These are phyloP conservation scores for Gnaphalium uliginosum DNA, from an alignment of 129 eudicot species.

Conservation along the genomic window DNA sequence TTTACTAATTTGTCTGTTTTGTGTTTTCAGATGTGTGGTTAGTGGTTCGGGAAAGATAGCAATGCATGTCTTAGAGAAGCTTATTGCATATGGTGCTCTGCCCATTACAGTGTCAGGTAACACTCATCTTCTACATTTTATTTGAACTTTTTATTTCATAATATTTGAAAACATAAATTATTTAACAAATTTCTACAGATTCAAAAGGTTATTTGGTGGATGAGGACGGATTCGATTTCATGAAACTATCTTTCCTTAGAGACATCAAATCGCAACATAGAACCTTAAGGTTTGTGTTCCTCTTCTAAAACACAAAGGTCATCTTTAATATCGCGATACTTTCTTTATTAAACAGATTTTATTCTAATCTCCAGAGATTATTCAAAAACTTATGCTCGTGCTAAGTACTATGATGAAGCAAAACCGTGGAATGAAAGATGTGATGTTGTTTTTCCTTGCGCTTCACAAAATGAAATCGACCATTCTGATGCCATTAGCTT, in stretches of 20 bases:
- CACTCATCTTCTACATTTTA: not conserved
- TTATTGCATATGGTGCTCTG: constrained; percentile 83
- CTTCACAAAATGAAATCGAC: constrained; percentile 90
- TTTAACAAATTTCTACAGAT: constrained; percentile 49
- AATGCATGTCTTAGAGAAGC: constrained; percentile 96
- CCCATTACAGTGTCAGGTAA: constrained; percentile 97
- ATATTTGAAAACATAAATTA: not conserved
- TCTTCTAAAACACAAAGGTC: not conserved
- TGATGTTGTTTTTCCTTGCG: constrained; percentile 97
- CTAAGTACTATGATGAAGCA: constrained; percentile 91
- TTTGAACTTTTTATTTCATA: not conserved
- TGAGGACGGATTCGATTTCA: constrained; percentile 92
- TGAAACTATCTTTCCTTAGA: constrained; percentile 82
- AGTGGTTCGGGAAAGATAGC: constrained; percentile 99
- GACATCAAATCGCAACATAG: constrained; percentile 89
- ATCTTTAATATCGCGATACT: constrained; percentile 8
- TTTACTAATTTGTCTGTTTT: constrained; percentile 10
- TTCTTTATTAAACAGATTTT: not conserved
- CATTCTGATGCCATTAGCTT: constrained; percentile 89
- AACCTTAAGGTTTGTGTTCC: constrained; percentile 77
- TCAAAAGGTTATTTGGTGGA: constrained; percentile 97
- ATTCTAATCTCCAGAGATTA: constrained; percentile 67
- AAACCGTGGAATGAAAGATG: constrained; percentile 98
- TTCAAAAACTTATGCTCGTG: constrained; percentile 93
- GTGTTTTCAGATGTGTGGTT: constrained; percentile 70